phyloP scores from a whole-genome alignment of 2,329 filamentous ascomycete species.

The Fusarium nurragi region DNA sequence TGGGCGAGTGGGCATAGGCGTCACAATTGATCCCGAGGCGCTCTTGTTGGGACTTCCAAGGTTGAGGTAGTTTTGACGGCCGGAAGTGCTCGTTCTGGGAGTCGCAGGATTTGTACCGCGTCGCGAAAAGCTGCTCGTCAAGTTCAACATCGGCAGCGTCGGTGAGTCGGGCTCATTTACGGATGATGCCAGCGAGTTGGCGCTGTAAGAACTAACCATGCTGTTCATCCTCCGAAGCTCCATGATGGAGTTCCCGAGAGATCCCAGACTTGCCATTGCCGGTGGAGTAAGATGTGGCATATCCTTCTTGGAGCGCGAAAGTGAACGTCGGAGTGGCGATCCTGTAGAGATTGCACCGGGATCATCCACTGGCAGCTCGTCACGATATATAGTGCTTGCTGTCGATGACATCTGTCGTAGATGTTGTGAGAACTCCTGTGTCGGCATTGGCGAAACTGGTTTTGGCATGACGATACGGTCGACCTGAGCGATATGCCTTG shows the following conservation, averaged over 20 bases:
- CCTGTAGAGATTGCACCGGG: constrained; percentile 34
- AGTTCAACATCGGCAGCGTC: constrained; percentile 52
- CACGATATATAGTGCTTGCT: constrained; percentile 42
- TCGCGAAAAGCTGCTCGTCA: constrained; percentile 51
- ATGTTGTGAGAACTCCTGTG: constrained; percentile 29
- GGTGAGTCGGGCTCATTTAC: constrained; percentile 49
- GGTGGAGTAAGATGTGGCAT: constrained; percentile 16
- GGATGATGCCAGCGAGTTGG: constrained; percentile 50
- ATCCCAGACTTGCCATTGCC: constrained; percentile 12
- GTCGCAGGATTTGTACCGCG: constrained; percentile 38
- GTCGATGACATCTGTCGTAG: constrained; percentile 37
- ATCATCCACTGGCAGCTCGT: constrained; percentile 20
- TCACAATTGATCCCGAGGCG: not conserved
- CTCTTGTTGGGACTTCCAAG: constrained; percentile 50
- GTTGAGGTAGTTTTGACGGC: constrained; percentile 59
- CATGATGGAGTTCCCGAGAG: constrained; percentile 56
- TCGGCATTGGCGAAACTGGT: constrained; percentile 44
- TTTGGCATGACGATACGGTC: constrained; percentile 44
- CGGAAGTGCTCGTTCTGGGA: constrained; percentile 47
- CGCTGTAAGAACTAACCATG: constrained; percentile 57
- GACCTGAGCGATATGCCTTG: constrained; percentile 41
- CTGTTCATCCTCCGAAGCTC: constrained; percentile 69
- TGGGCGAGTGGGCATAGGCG: constrained; percentile 2
- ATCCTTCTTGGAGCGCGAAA: constrained; percentile 26
- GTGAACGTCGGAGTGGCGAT: constrained; percentile 38